These are phyloP conservation scores for Ilyonectria sp. DNA, from an alignment of 2,329 filamentous ascomycete genomes.

Conservation along the genomic window DNA sequence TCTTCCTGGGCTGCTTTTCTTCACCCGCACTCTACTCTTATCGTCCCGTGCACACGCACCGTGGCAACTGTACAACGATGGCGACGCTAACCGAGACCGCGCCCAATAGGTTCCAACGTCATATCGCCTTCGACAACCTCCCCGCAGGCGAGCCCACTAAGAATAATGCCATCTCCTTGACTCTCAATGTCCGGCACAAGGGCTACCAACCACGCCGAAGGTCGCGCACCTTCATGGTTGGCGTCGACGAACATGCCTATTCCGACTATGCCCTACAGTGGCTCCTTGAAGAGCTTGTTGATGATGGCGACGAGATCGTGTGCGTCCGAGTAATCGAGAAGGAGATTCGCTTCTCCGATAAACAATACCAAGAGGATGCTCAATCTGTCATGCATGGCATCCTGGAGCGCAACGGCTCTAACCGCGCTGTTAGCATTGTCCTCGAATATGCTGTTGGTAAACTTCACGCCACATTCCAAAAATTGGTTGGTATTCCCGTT, in stretches of 20 bases:
- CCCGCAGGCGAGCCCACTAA: slow-evolving; percentile 71
- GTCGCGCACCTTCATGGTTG: slow-evolving; percentile 91
- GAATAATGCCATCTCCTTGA: slow-evolving; percentile 78
- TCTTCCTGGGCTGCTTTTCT: slow-evolving; percentile 23
- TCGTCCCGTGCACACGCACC: slow-evolving; percentile 24
- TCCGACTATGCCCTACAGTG: slow-evolving; percentile 94
- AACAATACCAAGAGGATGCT: slow-evolving; percentile 83
- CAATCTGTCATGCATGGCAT: slow-evolving; percentile 81
- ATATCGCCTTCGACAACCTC: slow-evolving; percentile 75
- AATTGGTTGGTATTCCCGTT: slow-evolving; percentile 75
- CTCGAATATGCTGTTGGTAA: slow-evolving; percentile 92
- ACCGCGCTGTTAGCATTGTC: slow-evolving; percentile 87
- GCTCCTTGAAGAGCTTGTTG: slow-evolving; percentile 91
- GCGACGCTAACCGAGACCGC: slow-evolving; percentile 60
- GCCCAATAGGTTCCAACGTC: slow-evolving; percentile 68
- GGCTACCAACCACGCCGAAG: slow-evolving; percentile 86
- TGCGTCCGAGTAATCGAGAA: slow-evolving; percentile 92
- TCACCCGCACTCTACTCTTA: slow-evolving; percentile 25
- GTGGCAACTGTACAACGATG: slow-evolving; percentile 51
- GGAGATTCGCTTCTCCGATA: slow-evolving; percentile 79
- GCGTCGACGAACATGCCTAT: slow-evolving; percentile 91
- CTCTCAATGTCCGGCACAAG: slow-evolving; percentile 87
- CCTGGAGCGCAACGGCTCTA: slow-evolving; percentile 81
- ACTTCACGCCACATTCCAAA: slow-evolving; percentile 90
- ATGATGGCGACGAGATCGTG: slow-evolving; percentile 94